Percentiles rank a stretch among this genome's conserved stretches.
phyloP scores from a whole-genome alignment of 2,329 filamentous ascomycete species.

The Claviceps arundinis region DNA sequence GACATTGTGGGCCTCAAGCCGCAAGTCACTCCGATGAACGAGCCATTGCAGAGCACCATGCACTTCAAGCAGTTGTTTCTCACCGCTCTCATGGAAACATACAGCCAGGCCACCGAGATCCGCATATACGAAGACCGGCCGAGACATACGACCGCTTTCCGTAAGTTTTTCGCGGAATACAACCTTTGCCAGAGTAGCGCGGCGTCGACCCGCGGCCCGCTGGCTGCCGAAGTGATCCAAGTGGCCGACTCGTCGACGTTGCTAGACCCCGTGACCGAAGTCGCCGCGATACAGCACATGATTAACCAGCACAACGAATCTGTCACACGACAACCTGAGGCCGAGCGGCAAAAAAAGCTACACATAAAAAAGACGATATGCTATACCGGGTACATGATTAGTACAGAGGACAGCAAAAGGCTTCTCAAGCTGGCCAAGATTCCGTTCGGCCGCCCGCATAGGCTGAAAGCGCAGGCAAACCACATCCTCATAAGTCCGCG shows the following conservation, averaged over 20 bases:
- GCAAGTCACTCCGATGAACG: conserved; percentile 62
- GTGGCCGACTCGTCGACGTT: conserved; percentile 63
- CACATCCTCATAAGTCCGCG: conserved; percentile 82
- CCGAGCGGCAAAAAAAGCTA: conserved; percentile 32
- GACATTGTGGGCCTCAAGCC: conserved; percentile 86
- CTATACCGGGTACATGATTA: conserved; percentile 85
- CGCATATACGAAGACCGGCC: conserved; percentile 57
- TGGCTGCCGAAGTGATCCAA: conserved; percentile 71
- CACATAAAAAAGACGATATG: conserved; percentile 77
- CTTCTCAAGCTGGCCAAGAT: conserved; percentile 58
- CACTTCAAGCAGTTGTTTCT: conserved; percentile 84
- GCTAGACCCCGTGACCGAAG: conserved; percentile 66
- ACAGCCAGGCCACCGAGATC: conserved; percentile 69
- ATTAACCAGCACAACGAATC: conserved; percentile 73
- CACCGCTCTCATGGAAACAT: conserved; percentile 70
- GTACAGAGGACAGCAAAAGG: conserved; percentile 54
- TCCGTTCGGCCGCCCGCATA: conserved; percentile 50
- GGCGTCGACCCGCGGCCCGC: conserved; percentile 45
- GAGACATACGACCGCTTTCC: conserved; percentile 65
- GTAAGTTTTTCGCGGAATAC: conserved; percentile 68
- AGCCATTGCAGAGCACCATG: conserved; percentile 74
- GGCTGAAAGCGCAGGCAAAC: conserved; percentile 73
- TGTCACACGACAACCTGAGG: conserved; percentile 18
- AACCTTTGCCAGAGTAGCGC: conserved; percentile 44
- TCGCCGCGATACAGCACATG: conserved; percentile 75